phyloP scores from a whole-genome alignment of 495 filamentous ascomycete genomes.

The Cetradonia linearis region DNA sequence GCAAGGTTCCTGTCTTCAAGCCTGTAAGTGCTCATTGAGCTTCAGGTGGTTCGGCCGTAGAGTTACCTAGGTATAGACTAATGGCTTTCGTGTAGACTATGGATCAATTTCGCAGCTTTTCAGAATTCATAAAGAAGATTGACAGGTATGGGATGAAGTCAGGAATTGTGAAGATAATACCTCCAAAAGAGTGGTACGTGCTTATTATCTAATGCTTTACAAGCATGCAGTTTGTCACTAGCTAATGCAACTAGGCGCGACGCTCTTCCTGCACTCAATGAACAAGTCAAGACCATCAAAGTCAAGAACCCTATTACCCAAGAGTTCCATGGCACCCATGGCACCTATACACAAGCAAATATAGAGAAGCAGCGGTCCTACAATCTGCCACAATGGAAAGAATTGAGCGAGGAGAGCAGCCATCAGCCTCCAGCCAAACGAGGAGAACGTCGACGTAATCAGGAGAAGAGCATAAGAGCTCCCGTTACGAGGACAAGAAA shows the following conservation, averaged over 20 bases:
- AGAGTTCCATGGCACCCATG: conserved; percentile 88
- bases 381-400: conserved; percentile 92
- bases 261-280: conserved; percentile 62
- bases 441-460: conserved; percentile 74
- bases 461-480: conserved; percentile 46
- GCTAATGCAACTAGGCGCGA: conserved; percentile 44
- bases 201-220: background rate
- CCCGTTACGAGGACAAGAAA: conserved; percentile 29
- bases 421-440: conserved; percentile 92
- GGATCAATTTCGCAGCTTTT: conserved; percentile 88
- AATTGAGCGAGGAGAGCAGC: conserved; percentile 80
- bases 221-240: background rate
- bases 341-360: conserved; percentile 91
- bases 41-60: background rate
- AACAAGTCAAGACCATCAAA: conserved; percentile 78
- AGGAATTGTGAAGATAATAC: conserved; percentile 91
- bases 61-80: background rate
- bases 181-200: conserved; percentile 83
- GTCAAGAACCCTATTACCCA: conserved; percentile 97
- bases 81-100: conserved; percentile 47
- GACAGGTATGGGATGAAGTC: conserved; percentile 94
- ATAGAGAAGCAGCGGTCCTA: conserved; percentile 91
- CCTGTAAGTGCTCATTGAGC: conserved; percentile 47
- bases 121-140: conserved; percentile 75
- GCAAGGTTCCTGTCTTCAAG: conserved; percentile 86